phyloP scores from a whole-genome alignment of 208 protist genomes.

The Plasmodiophora brassicae region DNA sequence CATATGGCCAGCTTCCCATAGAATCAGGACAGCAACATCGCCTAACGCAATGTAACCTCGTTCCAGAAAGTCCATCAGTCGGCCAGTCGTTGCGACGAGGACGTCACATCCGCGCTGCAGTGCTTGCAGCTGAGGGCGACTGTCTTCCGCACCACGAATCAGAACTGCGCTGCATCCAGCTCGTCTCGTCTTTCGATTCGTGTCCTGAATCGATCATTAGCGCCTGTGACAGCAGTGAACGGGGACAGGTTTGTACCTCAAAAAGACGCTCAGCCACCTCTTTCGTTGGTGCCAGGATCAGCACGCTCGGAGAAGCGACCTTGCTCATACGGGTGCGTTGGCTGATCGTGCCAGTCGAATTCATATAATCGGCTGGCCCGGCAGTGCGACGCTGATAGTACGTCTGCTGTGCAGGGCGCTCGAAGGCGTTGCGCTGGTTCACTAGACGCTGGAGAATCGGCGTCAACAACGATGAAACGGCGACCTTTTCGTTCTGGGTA shows the following conservation, averaged over 20 bases:
- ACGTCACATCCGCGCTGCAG: slow-evolving; percentile 6
- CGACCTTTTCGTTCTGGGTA: background rate
- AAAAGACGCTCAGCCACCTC: background rate
- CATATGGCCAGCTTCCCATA: slow-evolving; percentile 12
- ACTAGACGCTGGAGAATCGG: background rate
- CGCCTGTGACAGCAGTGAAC: background rate
- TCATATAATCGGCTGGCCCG: too few species aligned
- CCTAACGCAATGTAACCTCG: background rate
- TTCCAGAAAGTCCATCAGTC: slow-evolving; percentile 23
- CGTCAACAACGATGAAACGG: background rate
- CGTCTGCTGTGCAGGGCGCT: background rate
- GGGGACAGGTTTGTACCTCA: background rate
- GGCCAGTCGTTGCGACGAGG: background rate
- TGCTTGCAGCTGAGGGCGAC: slow-evolving; percentile 16
- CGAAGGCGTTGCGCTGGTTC: background rate
- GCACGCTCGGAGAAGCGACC: background rate
- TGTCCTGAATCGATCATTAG: background rate
- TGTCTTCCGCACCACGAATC: background rate
- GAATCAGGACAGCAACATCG: background rate
- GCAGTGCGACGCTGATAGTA: too few species aligned
- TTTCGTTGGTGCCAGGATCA: background rate
- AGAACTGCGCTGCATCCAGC: background rate
- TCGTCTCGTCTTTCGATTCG: background rate
- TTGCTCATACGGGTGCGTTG: too few species aligned
- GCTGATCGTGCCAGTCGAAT: too few species aligned